phyloP scores from a whole-genome alignment of 2,329 filamentous ascomycete genomes.

The Orbilia blumenaviensis region DNA sequence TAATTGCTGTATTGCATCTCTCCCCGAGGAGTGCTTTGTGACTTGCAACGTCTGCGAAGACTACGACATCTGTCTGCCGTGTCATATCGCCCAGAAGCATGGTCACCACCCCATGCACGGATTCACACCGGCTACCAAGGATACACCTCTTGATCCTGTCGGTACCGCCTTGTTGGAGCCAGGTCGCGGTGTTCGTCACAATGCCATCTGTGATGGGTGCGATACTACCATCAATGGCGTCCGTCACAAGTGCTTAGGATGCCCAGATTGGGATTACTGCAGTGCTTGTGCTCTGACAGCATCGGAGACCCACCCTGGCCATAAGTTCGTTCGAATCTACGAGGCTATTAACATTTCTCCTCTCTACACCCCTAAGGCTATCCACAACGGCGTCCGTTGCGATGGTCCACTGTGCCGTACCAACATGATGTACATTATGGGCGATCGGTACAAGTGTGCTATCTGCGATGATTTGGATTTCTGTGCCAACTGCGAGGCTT shows the following conservation, averaged over 20 bases:
- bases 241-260: slow-evolving; percentile 95
- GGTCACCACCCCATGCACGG: slow-evolving; percentile 90
- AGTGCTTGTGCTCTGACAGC: slow-evolving; percentile 74
- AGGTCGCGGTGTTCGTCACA: slow-evolving; percentile 82
- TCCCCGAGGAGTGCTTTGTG: slow-evolving; percentile 80
- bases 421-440: slow-evolving; percentile 73
- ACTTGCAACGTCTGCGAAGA: slow-evolving; percentile 87
- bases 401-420: slow-evolving; percentile 87
- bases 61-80: slow-evolving; percentile 87
- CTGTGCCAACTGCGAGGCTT: slow-evolving; percentile 91
- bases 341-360: slow-evolving; percentile 67
- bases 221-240: slow-evolving; percentile 86
- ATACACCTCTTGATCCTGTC: slow-evolving; percentile 69
- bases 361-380: slow-evolving; percentile 62
- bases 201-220: slow-evolving; percentile 93
- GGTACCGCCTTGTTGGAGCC: slow-evolving; percentile 76
- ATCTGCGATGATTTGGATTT: slow-evolving; percentile 95
- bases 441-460: slow-evolving; percentile 94
- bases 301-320: slow-evolving; percentile 75
- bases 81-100: slow-evolving; percentile 78
- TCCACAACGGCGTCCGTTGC: slow-evolving; percentile 88
- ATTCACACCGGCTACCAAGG: slow-evolving; percentile 75
- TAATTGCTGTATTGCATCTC: slow-evolving; percentile 68
- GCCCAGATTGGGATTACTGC: slow-evolving; percentile 98
- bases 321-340: slow-evolving; percentile 90